Evolutionary conservation across 1,284 basidiomycete species (phyloP).

Genomic region (Boletus holoroseus): DNA sequence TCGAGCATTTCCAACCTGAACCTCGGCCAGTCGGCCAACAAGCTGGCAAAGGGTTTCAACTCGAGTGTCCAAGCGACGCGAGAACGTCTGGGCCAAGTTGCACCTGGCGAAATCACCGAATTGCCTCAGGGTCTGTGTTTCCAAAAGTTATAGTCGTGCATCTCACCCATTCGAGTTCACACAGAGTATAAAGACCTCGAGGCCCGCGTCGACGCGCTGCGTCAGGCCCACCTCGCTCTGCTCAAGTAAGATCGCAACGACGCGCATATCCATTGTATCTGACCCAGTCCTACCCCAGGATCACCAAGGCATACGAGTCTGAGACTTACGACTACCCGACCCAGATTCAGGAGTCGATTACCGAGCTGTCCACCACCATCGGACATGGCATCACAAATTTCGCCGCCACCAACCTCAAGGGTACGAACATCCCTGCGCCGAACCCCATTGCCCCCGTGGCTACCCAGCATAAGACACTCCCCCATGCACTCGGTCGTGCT

Average conservation of each 20-base stretch:
- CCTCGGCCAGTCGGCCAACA: conserved; percentile 63
- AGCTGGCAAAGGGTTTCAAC: conserved; percentile 77
- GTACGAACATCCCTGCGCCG: conserved; percentile 79
- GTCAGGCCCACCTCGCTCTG: conserved; percentile 70
- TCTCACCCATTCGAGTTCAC: conserved; percentile 1
- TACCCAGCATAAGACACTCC: conserved; percentile 85
- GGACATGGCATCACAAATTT: conserved; percentile 78
- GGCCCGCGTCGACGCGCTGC: conserved; percentile 88
- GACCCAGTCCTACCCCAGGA: conserved; percentile 40
- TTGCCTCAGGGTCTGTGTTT: conserved; percentile 65
- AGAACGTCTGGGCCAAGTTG: conserved; percentile 85
- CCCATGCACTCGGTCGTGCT: conserved; percentile 87
- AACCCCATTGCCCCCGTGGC: conserved; percentile 52
- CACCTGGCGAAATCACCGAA: conserved; percentile 93
- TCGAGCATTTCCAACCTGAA: conserved; percentile 57
- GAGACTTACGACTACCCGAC: conserved; percentile 88
- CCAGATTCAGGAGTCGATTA: conserved; percentile 70
- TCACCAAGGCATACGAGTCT: conserved; percentile 79
- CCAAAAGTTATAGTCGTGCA: conserved; percentile 3
- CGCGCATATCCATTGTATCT: conserved; percentile 3
- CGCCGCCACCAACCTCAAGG: conserved; percentile 86
- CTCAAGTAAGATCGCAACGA: conserved; percentile 57
- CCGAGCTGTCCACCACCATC: conserved; percentile 69
- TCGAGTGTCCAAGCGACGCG: conserved; percentile 86
- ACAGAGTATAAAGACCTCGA: conserved; percentile 96